Conservation (phyloP, 2,329 filamentous ascomycete species). For the Neurospora crassa region DNA sequence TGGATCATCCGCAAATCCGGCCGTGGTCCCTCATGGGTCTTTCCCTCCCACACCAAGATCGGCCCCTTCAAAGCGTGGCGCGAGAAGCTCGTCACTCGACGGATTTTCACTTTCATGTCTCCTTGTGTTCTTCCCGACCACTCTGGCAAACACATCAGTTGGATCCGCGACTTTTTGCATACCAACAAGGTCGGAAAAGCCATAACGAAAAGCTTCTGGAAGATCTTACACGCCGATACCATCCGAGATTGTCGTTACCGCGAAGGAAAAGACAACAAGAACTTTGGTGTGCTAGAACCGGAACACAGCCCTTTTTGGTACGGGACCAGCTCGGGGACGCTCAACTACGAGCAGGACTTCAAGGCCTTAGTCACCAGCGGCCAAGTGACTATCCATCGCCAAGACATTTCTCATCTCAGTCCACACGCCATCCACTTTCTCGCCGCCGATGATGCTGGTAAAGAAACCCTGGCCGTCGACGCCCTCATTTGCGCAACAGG, state of each 20-base stretch:
- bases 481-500: conserved; percentile 29
- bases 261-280: conserved; percentile 30
- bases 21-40: conserved; percentile 44
- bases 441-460: conserved; percentile 31
- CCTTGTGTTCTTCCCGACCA: conserved; percentile 16
- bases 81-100: conserved; percentile 38
- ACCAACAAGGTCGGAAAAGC: conserved; percentile 10
- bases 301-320: conserved; percentile 41
- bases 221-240: conserved; percentile 26
- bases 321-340: conserved; percentile 45
- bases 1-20: conserved; percentile 50
- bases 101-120: conserved; percentile 36
- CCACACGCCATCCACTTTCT: conserved; percentile 36
- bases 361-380: conserved; percentile 45
- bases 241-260: conserved; percentile 19
- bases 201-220: conserved; percentile 42
- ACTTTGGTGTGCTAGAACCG: conserved; percentile 22
- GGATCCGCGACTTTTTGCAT: conserved; percentile 17
- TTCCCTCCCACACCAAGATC: conserved; percentile 34
- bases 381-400: conserved; percentile 44
- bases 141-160: conserved; percentile 13
- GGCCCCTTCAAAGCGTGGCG: conserved; percentile 40
- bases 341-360: conserved; percentile 50
- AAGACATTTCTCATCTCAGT: conserved; percentile 41
- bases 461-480: conserved; percentile 31